Evolutionary conservation across 768 basidiomycete species (phyloP).

Genomic region (Trametes sanguinea): DNA sequence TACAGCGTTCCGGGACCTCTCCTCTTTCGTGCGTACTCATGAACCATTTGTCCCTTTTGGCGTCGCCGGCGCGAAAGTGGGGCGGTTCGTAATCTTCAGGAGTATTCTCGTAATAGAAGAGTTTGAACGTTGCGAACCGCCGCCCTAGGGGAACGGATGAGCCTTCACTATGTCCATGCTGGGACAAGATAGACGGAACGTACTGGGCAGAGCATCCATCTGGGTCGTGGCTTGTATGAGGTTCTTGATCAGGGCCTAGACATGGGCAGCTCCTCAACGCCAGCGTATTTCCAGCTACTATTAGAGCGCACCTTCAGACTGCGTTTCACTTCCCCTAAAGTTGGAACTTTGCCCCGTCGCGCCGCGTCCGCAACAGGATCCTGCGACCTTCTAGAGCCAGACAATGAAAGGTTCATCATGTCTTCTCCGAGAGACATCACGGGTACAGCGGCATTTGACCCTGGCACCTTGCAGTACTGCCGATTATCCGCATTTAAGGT

Average conservation of each 20-base stretch:
- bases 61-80: slow-evolving; percentile 71
- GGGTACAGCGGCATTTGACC: slow-evolving; percentile 59
- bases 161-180: not conserved
- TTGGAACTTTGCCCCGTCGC: slow-evolving; percentile 63
- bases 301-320: slow-evolving; percentile 60
- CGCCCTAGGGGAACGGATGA: slow-evolving; percentile 47
- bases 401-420: slow-evolving; percentile 51
- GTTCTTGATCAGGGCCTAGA: slow-evolving; percentile 72
- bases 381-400: slow-evolving; percentile 31
- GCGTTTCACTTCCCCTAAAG: slow-evolving; percentile 78
- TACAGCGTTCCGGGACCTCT: slow-evolving; percentile 75
- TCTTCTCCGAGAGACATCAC: slow-evolving; percentile 73
- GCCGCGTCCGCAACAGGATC: slow-evolving; percentile 67
- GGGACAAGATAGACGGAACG: slow-evolving; percentile 25
- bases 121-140: slow-evolving; percentile 86
- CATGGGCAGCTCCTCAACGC: not conserved
- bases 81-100: slow-evolving; percentile 86
- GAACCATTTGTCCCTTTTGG: slow-evolving; percentile 73
- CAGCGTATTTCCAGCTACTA: not conserved
- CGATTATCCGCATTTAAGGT: not conserved
- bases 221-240: slow-evolving; percentile 77
- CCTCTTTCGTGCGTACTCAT: slow-evolving; percentile 75
- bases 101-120: slow-evolving; percentile 79
- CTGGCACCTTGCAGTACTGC: slow-evolving; percentile 72
- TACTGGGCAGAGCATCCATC: slow-evolving; percentile 80